phyloP scores from a whole-genome alignment of 2,329 filamentous ascomycete species.

The Albophoma yamanashiensis region DNA sequence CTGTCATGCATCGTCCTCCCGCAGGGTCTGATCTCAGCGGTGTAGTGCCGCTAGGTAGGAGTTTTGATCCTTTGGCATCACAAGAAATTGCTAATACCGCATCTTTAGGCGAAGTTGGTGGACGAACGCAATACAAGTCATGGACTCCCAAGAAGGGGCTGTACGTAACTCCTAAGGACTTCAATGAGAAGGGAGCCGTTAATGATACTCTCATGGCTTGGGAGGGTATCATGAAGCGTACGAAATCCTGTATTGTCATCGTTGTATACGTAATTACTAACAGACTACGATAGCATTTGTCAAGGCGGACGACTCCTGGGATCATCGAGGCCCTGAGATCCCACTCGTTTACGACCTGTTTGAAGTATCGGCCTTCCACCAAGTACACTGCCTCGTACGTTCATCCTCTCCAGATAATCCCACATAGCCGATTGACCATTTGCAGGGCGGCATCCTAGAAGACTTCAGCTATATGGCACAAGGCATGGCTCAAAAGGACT shows the following conservation, averaged over 20 bases:
- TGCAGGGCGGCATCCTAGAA: background rate
- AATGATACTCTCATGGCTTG: background rate
- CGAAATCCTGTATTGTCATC: background rate
- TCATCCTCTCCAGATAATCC: background rate
- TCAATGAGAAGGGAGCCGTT: background rate
- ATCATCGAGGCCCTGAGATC: background rate
- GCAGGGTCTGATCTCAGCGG: background rate
- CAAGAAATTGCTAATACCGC: background rate
- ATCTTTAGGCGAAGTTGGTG: background rate
- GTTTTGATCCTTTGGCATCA: background rate
- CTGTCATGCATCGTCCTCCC: background rate
- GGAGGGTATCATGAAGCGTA: background rate
- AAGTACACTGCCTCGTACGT: background rate
- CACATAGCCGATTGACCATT: background rate
- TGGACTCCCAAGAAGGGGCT: background rate
- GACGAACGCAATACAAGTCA: background rate
- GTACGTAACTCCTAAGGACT: background rate
- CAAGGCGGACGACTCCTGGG: background rate
- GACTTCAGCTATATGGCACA: background rate
- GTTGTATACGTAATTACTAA: background rate
- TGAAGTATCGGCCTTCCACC: background rate
- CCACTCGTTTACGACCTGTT: background rate
- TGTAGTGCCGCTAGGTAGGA: background rate
- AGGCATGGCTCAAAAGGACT: background rate
- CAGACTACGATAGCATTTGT: background rate